phyloP scores from a whole-genome alignment of 768 basidiomycete species.

The Russula sp. region DNA sequence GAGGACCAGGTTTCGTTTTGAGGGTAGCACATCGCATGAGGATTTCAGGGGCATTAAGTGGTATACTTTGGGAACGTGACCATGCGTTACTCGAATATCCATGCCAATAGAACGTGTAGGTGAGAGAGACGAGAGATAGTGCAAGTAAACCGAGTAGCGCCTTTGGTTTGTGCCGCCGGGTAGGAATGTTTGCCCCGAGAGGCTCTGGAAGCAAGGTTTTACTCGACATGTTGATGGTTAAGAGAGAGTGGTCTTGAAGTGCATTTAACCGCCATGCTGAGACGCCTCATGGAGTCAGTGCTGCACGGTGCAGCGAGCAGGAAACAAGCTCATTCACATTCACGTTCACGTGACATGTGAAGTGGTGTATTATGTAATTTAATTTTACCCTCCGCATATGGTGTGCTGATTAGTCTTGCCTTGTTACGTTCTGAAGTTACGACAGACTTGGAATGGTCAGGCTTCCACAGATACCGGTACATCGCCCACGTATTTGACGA shows the following conservation, averaged over 20 bases:
- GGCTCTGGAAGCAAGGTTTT: constrained; percentile 11
- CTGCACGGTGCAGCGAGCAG: constrained; percentile 22
- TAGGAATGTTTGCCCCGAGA: constrained; percentile 2
- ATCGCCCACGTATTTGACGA: neutral
- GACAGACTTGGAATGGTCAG: neutral
- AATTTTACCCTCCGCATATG: too few species aligned
- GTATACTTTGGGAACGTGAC: constrained; percentile 25
- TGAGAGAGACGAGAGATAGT: constrained; percentile 13
- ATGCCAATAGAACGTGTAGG: constrained; percentile 17
- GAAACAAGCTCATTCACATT: neutral
- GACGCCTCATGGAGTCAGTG: constrained; percentile 20
- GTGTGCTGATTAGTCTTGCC: too few species aligned
- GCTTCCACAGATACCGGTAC: neutral
- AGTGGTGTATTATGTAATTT: constrained; percentile 5
- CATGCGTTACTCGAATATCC: neutral
- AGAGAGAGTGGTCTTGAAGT: neutral
- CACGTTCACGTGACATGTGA: neutral
- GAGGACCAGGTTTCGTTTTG: constrained; percentile 35
- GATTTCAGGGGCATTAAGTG: constrained; percentile 33
- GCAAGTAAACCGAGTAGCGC: constrained; percentile 8
- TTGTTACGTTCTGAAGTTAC: neutral
- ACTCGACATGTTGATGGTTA: constrained; percentile 16
- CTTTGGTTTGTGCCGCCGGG: constrained; percentile 6
- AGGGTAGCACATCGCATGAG: constrained; percentile 37
- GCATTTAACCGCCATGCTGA: constrained; percentile 13